Base-by-base conservation (phyloP, 805 yeast genomes). In the Saccharomyces mikatae region DNA sequence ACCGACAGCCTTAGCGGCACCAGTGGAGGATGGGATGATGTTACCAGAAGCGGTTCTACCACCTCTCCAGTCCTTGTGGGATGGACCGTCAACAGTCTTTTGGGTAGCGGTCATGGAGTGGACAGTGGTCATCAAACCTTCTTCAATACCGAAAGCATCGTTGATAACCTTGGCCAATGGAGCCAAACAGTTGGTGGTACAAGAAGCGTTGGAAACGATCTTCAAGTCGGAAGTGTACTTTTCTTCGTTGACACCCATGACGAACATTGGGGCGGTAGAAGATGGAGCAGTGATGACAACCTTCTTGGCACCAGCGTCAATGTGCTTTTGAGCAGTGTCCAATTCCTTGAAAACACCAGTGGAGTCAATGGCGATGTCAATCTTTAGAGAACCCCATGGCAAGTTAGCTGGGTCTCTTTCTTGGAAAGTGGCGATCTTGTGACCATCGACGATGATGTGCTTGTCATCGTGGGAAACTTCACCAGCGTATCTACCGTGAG, bases 11-110 rank as follows among this genome's bases (percentile, higher is more conserved):
- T 83, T 83, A 60, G 87, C 87, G 64, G 87, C 87, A 79, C 87
- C 87, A 54, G 87, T 83, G 62, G 87, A 81, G 55, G 87, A 82
- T 74, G 87, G 87, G 67, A 83, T 83, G 71, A 83, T 82, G 81
- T 83, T 82, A 69, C 83, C 86, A 59, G 86, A 80, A 68, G 87
- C 87, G 65, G 87, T 81, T 78, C 87, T 80, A 73, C 87, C 87
- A 76, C 87, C 87, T 80, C 87, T 81, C 87, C 87, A 82, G 77
- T 82, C 87, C 76, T 83, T 83, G 77, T 81, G 85, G 71, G 87
- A 82, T 70, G 87, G 85, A 76, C 87, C 87, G 71, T 83, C 87
- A 65, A 83, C 87, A 59, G 86, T 81, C 77, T 82, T 82, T 74
- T 83, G 87, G 61, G 87, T 80, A 58, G 87, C 87, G 59, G 87